Evolutionary conservation across 352 stramenopile species (phyloP).

Genomic region (Phytopythium vexans): DNA sequence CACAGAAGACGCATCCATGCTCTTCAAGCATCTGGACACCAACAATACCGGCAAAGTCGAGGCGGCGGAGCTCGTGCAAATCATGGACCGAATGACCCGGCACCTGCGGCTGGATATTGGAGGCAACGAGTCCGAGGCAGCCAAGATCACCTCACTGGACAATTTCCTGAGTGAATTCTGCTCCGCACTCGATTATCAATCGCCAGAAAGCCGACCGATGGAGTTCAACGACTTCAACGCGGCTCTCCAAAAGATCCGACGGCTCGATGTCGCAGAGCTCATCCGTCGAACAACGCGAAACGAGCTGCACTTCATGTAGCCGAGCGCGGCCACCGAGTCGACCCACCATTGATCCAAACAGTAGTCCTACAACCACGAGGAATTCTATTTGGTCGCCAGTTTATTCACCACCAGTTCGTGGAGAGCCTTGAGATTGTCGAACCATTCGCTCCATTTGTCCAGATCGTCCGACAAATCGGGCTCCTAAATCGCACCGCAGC

Average conservation of each 20-base stretch:
- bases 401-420: slow-evolving; percentile 39
- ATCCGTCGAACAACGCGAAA: slow-evolving; percentile 48
- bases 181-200: not conserved
- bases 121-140: not conserved
- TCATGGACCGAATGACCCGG: slow-evolving; percentile 37
- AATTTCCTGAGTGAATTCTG: slow-evolving; percentile 6
- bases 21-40: not conserved
- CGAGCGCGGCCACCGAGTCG: no score
- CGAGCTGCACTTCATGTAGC: slow-evolving; percentile 60
- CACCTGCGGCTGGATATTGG: slow-evolving; percentile 20
- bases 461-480: slow-evolving; percentile 71
- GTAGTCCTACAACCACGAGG: not conserved
- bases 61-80: slow-evolving; percentile 24
- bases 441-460: slow-evolving; percentile 80
- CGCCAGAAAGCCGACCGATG: no score
- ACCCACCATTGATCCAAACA: no score
- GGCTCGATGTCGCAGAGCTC: slow-evolving; percentile 34
- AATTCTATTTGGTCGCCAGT: slow-evolving; percentile 8
- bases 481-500: slow-evolving; percentile 29
- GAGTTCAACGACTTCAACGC: slow-evolving; percentile 5
- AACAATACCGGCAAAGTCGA: slow-evolving; percentile 36
- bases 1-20: not conserved
- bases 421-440: slow-evolving; percentile 71
- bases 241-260: slow-evolving; percentile 1
- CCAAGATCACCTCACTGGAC: not conserved